phyloP scores from a whole-genome alignment of 495 filamentous ascomycete genomes.

The Saxophila tyrrhenica region DNA sequence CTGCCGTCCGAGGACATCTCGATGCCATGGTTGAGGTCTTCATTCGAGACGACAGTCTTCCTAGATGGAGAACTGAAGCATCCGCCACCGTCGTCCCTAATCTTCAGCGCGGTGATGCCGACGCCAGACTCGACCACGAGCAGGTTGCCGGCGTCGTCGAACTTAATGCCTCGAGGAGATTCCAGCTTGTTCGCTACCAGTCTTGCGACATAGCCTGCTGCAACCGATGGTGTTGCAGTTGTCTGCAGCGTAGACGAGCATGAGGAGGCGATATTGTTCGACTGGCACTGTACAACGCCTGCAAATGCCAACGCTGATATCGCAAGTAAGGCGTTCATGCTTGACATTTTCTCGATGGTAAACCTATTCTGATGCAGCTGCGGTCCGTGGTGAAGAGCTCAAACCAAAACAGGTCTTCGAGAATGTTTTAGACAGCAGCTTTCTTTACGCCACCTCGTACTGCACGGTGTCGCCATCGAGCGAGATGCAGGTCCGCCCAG shows the following conservation, averaged over 20 bases:
- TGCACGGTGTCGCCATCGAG: too few relatives aligned
- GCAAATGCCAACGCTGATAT: neutral
- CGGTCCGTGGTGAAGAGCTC: too few relatives aligned
- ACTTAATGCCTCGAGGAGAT: slow-evolving; percentile 46
- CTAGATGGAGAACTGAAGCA: slow-evolving; percentile 33
- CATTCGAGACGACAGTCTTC: slow-evolving; percentile 22
- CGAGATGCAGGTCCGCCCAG: too few relatives aligned
- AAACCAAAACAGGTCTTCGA: too few relatives aligned
- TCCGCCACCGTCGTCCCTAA: slow-evolving; percentile 40
- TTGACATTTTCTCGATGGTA: too few relatives aligned
- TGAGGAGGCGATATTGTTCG: neutral
- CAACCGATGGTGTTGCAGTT: slow-evolving; percentile 35
- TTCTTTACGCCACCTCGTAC: too few relatives aligned
- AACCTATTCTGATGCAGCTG: too few relatives aligned
- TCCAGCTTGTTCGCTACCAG: slow-evolving; percentile 44
- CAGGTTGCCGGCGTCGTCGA: slow-evolving; percentile 49
- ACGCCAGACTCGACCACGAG: slow-evolving; percentile 45
- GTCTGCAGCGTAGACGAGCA: slow-evolving; percentile 1
- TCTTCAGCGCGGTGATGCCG: slow-evolving; percentile 43
- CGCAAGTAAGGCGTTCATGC: neutral
- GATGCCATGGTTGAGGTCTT: slow-evolving; percentile 55
- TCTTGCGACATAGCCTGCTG: slow-evolving; percentile 43
- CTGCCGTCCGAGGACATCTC: slow-evolving; percentile 48
- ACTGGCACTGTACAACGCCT: neutral
- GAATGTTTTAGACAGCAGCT: too few relatives aligned